Conservation (phyloP, 2,329 filamentous ascomycete species). For the Cordyceps farinosa region DNA sequence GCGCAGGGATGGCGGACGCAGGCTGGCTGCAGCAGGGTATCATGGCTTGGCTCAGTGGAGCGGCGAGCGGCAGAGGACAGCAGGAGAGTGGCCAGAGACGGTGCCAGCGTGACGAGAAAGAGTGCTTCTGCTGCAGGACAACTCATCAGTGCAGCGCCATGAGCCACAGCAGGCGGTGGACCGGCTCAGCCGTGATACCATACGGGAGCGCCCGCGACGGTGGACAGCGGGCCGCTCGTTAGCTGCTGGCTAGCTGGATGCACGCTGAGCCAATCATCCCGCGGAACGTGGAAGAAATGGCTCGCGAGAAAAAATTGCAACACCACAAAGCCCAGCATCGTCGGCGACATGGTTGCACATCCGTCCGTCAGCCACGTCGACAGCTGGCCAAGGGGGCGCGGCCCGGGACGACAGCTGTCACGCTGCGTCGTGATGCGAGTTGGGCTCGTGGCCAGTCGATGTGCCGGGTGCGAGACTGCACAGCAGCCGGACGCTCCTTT, state of each 20-base stretch:
- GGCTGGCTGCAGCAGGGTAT: slow-evolving; percentile 16
- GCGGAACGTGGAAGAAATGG: slow-evolving; percentile 4
- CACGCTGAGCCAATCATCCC: slow-evolving; percentile 1
- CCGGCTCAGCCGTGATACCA: slow-evolving; percentile 1
- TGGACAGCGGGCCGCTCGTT: slow-evolving; percentile 15
- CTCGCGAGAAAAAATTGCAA: not conserved
- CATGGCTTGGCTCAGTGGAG: slow-evolving; percentile 18
- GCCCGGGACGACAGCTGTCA: slow-evolving; percentile 7
- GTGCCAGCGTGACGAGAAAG: slow-evolving; percentile 12
- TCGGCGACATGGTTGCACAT: not conserved
- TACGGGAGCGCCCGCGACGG: slow-evolving; percentile 17
- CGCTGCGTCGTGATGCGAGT: slow-evolving; percentile 9
- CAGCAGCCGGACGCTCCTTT: not conserved
- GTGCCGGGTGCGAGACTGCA: not conserved
- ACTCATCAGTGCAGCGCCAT: slow-evolving; percentile 19
- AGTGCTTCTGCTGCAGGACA: slow-evolving; percentile 18
- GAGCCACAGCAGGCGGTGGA: slow-evolving; percentile 11
- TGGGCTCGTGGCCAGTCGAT: slow-evolving; percentile 8
- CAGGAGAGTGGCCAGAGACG: slow-evolving; percentile 4
- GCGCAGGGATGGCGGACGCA: slow-evolving; percentile 11
- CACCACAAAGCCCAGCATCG: not conserved
- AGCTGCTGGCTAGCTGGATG: slow-evolving; percentile 11
- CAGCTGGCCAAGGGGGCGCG: slow-evolving; percentile 10
- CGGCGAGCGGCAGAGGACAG: not conserved
- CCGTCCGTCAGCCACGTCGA: slow-evolving; percentile 8